Base-by-base conservation (phyloP, 352 stramenopile species). In the Pythium rhizo-oryzae region DNA sequence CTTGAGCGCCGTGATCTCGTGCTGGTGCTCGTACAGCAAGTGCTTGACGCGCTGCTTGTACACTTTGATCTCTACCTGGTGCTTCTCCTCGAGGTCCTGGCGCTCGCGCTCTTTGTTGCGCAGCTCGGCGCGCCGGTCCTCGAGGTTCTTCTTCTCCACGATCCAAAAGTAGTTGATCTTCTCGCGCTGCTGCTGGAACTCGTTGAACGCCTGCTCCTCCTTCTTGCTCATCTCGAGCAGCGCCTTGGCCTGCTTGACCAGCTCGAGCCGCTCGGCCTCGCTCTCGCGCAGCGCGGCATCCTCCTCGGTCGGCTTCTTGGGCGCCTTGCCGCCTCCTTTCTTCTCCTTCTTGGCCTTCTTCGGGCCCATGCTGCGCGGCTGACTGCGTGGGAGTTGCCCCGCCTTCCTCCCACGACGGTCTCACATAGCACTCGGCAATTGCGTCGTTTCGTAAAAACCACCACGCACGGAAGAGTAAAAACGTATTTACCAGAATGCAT, bases 131-230 rank as follows among this genome's bases (percentile, higher is more conserved):
- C 93, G 96, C 7, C 91, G 90, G 71, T 98, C 94, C 68, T 98
- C 95, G 54, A 98, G 80, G 62, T 98, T 96, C 69, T 98, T 98
- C 79, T 98, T 98, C 72, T 98, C 94, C 30, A 98, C 92, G 72
- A 98, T 98, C 95, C 95, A 98, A 72, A 98, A 98, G 82, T 98
- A 98, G 69, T 98, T 98, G 67, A 98, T 90, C 72, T 98, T 97
- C 70, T 98, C 94, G 59, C 93, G 78, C 79, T 98, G 93, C 76
- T 98, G 94, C 78, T 98, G 94, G 65, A 98, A 98, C 72, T 98
- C 92, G 70, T 98, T 98, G 78, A 98, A 98, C 61, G 92, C 72
- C 58, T 93, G 84, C 70, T 98, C 91, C 65, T 98, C 94, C 47
- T 93, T 91, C 59, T 93, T 87, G 15, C 83, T 91, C 73, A 93